Percentiles rank a stretch among this genome's conserved stretches.
Conservation (phyloP, 2,329 filamentous ascomycete genomes). For the Scytalidium sp. region DNA sequence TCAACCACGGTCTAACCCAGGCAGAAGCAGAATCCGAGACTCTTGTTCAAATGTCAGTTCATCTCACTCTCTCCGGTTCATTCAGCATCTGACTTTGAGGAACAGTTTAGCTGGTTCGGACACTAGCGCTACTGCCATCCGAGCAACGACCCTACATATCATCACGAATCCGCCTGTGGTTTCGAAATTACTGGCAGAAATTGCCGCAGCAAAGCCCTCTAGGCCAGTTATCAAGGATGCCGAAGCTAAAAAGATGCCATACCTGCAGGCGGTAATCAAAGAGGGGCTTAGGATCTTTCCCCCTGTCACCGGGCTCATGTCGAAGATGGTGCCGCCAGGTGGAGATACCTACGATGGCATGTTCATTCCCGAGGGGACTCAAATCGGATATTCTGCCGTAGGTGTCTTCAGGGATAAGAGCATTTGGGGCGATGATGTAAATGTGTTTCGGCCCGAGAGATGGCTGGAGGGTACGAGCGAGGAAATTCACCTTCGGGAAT, state of each 20-base stretch:
- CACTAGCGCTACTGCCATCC: conserved; percentile 53
- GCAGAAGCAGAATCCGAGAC: conserved; percentile 12
- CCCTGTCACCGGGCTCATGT: conserved; percentile 30
- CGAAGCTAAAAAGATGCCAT: conserved; percentile 38
- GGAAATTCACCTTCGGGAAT: conserved; percentile 29
- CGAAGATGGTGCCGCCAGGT: conserved; percentile 14
- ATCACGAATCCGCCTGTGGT: conserved; percentile 12
- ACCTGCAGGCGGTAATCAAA: conserved; percentile 47
- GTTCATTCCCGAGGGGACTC: conserved; percentile 15
- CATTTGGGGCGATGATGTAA: conserved; percentile 34
- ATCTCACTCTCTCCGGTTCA: background rate
- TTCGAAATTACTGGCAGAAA: conserved; percentile 10
- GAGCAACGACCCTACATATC: conserved; percentile 12
- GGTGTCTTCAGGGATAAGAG: conserved; percentile 30
- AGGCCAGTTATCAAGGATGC: conserved; percentile 22
- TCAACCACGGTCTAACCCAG: conserved; percentile 34
- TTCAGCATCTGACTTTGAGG: background rate
- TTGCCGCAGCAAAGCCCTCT: conserved; percentile 2
- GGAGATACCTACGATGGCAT: conserved; percentile 13
- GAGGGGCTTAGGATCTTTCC: conserved; percentile 46
- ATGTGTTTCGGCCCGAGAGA: conserved; percentile 44
- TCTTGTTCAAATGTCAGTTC: conserved; percentile 22
- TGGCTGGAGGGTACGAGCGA: conserved; percentile 37
- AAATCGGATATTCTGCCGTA: conserved; percentile 25
- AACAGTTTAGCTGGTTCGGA: conserved; percentile 50